These are phyloP conservation scores for Paragyromitra xinjiangensis DNA, from an alignment of 495 filamentous ascomycete genomes.

Conservation along the genomic window DNA sequence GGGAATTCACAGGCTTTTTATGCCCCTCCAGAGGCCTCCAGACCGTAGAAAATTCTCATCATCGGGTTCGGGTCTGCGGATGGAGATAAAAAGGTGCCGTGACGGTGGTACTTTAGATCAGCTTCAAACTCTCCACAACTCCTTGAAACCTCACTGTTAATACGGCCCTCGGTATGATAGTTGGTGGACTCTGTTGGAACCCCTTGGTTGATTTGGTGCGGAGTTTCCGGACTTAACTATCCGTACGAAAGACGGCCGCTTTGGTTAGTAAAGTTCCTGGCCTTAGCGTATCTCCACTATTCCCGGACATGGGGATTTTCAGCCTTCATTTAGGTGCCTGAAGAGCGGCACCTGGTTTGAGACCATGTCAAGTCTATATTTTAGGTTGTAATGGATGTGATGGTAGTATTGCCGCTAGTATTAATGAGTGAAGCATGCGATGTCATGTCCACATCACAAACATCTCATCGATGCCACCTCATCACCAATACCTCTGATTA, in stretches of 20 bases:
- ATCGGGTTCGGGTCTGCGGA: not conserved
- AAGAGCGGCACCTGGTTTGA: no score
- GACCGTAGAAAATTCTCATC: not conserved
- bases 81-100: not conserved
- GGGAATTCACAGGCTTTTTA: not conserved
- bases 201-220: not conserved
- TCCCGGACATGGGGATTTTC: no score
- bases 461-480: no score
- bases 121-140: not conserved
- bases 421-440: no score
- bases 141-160: not conserved
- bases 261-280: not conserved
- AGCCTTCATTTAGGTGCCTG: no score
- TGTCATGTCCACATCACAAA: no score
- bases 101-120: not conserved
- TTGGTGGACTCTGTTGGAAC: not conserved
- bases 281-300: not conserved
- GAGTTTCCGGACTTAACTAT: constrained; percentile 12
- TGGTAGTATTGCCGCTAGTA: no score
- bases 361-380: no score
- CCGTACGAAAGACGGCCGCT: not conserved
- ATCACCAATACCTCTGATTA: no score
- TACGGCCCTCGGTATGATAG: not conserved
- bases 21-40: not conserved
- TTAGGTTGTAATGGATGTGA: no score